Percentiles rank a stretch among this genome's conserved stretches.
Conservation (phyloP, 2,329 filamentous ascomycete species). For the Pestalotiopsis sp. region DNA sequence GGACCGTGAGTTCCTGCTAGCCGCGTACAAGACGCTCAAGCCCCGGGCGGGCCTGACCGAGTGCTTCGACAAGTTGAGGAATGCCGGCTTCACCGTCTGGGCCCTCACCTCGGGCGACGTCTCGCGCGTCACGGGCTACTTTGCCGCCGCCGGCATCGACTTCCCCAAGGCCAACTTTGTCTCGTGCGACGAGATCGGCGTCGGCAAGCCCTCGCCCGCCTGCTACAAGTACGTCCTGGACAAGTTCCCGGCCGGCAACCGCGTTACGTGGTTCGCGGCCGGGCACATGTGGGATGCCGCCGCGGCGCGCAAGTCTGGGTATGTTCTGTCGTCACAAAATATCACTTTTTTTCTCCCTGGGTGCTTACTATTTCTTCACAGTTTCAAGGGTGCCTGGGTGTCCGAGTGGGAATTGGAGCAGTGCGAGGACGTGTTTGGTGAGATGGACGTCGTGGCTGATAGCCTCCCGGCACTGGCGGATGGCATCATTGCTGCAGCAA, state of each 20-base stretch:
- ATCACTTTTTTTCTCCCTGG: background rate
- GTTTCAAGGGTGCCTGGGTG: conserved; percentile 56
- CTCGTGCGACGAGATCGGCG: conserved; percentile 48
- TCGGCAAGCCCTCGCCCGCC: conserved; percentile 53
- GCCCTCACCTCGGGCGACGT: conserved; percentile 55
- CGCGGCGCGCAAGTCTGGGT: conserved; percentile 50
- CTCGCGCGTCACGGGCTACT: conserved; percentile 53
- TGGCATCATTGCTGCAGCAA: conserved; percentile 28
- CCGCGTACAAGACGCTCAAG: conserved; percentile 38
- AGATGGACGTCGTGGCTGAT: conserved; percentile 54
- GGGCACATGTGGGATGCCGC: conserved; percentile 64
- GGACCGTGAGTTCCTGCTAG: conserved; percentile 41
- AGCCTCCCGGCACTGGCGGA: conserved; percentile 51
- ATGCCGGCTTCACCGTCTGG: conserved; percentile 54
- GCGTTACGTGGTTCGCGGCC: conserved; percentile 57
- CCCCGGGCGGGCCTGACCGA: conserved; percentile 43
- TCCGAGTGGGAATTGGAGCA: conserved; percentile 54
- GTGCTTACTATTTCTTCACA: background rate
- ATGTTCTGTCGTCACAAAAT: conserved; percentile 13
- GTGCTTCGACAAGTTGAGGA: conserved; percentile 43
- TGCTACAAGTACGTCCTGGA: conserved; percentile 41
- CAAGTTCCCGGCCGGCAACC: conserved; percentile 35
- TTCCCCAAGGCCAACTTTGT: conserved; percentile 54
- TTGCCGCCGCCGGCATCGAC: conserved; percentile 46
- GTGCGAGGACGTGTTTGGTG: conserved; percentile 50